phyloP scores from a whole-genome alignment of 331 rosid species.

The Cydonia oblonga region DNA sequence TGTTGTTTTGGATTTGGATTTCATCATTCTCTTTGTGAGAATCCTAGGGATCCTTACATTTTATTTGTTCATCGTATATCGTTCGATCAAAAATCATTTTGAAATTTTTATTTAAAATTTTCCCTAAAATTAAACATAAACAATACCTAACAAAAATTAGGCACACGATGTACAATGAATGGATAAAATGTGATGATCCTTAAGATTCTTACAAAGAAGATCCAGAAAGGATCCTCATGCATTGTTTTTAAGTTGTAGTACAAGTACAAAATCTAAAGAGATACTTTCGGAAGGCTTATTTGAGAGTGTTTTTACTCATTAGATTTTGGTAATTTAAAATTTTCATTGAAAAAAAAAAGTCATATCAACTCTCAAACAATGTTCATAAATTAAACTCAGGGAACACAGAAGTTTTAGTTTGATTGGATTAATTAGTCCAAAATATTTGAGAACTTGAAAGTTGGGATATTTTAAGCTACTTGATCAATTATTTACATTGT shows the following conservation, averaged over 20 bases:
- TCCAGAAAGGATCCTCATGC: no score
- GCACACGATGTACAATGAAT: no score
- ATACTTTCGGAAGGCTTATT: background rate
- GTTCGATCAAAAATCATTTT: no score
- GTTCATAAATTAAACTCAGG: background rate
- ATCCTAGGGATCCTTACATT: no score
- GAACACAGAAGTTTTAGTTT: background rate
- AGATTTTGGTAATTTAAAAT: background rate
- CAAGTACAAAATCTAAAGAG: background rate
- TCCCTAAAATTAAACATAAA: no score
- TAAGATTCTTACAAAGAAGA: no score
- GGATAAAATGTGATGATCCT: no score
- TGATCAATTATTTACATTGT: no score
- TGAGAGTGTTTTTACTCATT: background rate
- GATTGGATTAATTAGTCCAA: background rate
- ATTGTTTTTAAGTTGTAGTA: background rate
- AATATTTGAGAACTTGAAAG: background rate
- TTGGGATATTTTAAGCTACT: background rate
- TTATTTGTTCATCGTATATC: no score
- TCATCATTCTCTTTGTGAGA: no score
- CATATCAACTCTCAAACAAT: background rate
- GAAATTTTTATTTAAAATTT: no score
- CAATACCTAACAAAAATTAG: no score
- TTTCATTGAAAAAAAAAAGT: background rate
- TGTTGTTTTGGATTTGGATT: background rate